Conservation (phyloP, 2,329 filamentous ascomycete genomes). For the Penicillium capsulatum region DNA sequence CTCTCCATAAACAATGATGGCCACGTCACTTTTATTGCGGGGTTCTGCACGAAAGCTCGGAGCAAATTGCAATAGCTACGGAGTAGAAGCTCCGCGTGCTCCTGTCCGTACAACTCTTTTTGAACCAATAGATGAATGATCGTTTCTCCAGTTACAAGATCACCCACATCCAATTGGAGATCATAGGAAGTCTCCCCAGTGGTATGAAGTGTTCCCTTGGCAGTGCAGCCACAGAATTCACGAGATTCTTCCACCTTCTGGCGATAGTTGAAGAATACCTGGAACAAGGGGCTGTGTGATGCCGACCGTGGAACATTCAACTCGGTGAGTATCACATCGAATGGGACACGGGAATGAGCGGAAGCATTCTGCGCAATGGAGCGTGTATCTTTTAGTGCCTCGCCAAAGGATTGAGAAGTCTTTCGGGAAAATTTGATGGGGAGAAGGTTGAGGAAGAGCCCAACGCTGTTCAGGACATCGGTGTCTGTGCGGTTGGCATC, state of each 20-base stretch:
- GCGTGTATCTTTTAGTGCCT: conserved; percentile 26
- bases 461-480: conserved; percentile 37
- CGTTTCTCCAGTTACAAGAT: conserved; percentile 22
- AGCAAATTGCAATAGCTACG: conserved; percentile 16
- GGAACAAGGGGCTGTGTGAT: conserved; percentile 47
- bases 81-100: conserved; percentile 22
- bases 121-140: conserved; percentile 28
- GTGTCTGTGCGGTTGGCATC: conserved; percentile 43
- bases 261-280: conserved; percentile 49
- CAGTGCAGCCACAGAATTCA: conserved; percentile 17
- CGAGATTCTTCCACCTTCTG: conserved; percentile 30
- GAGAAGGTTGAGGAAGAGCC: conserved; percentile 50
- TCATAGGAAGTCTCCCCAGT: conserved; percentile 31
- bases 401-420: conserved; percentile 26
- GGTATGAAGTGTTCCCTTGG: conserved; percentile 12
- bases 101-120: conserved; percentile 28
- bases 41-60: conserved; percentile 17
- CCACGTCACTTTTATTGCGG: conserved; percentile 18
- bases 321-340: conserved; percentile 47
- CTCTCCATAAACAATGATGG: conserved; percentile 9
- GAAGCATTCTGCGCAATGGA: conserved; percentile 37
- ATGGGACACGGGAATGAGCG: conserved; percentile 45
- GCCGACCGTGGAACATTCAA: conserved; percentile 41
- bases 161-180: conserved; percentile 38
- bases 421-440: conserved; percentile 40